Conservation (phyloP, 352 stramenopile genomes). For the Pythium rishiriense region DNA sequence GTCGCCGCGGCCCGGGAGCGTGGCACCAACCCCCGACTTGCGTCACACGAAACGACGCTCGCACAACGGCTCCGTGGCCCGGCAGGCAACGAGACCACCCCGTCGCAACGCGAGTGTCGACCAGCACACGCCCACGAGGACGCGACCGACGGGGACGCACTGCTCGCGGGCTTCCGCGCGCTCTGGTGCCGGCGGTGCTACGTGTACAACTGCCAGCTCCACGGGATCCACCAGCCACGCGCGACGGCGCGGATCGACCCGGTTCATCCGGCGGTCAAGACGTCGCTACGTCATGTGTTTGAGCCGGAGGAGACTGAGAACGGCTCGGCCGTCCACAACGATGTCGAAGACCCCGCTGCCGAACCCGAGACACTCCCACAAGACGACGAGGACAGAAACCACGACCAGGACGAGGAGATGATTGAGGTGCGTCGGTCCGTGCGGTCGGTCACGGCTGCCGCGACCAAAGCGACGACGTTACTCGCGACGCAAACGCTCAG, state of each 20-base stretch:
- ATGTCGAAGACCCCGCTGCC: background rate
- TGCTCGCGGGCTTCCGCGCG: constrained; percentile 45
- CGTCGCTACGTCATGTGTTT: constrained; percentile 26
- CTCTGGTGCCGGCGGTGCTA: constrained; percentile 82
- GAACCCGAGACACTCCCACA: constrained; percentile 17
- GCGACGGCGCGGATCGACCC: constrained; percentile 52
- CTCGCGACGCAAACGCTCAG: constrained; percentile 12
- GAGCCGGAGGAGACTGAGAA: background rate
- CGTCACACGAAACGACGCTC: background rate
- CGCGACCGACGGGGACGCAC: constrained; percentile 4
- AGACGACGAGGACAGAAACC: constrained; percentile 35
- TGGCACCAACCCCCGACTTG: too few relatives aligned
- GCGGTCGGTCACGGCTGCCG: constrained; percentile 17
- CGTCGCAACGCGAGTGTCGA: background rate
- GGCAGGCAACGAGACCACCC: background rate
- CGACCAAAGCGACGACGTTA: constrained; percentile 20
- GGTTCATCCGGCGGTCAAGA: constrained; percentile 53
- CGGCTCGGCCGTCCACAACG: background rate
- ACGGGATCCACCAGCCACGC: constrained; percentile 56
- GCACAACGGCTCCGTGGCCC: constrained; percentile 3
- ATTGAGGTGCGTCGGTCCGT: constrained; percentile 20
- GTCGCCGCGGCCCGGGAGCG: constrained; percentile 26
- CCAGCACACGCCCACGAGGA: background rate
- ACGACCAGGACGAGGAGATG: constrained; percentile 1
- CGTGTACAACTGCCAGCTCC: constrained; percentile 71